These are phyloP conservation scores for Lactuca saligna DNA, from an alignment of 129 eudicot species.

Conservation along the genomic window DNA sequence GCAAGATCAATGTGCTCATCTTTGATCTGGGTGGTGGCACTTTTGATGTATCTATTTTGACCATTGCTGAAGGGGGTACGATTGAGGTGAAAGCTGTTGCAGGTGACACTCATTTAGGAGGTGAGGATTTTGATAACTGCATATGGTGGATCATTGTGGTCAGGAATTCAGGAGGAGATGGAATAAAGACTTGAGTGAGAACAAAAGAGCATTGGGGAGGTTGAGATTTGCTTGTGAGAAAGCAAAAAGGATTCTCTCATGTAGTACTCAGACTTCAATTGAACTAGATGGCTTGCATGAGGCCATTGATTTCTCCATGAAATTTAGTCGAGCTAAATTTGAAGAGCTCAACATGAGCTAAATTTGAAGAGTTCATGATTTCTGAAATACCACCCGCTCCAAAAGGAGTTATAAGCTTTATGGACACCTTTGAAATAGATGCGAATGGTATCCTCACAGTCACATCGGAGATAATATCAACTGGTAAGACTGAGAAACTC, in stretches of 20 bases:
- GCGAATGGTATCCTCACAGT: slow-evolving; percentile 14
- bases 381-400: slow-evolving; percentile 20
- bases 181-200: slow-evolving; percentile 6
- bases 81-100: slow-evolving; percentile 29
- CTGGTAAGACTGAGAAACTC: slow-evolving; percentile 17
- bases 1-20: slow-evolving; percentile 19
- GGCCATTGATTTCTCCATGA: slow-evolving; percentile 16
- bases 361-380: background rate
- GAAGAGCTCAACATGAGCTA: slow-evolving; percentile 16
- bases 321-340: slow-evolving; percentile 19
- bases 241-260: slow-evolving; percentile 23
- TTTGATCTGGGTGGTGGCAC: slow-evolving; percentile 33
- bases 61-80: background rate
- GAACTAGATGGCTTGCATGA: slow-evolving; percentile 23
- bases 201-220: slow-evolving; percentile 24
- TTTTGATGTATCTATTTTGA: slow-evolving; percentile 25
- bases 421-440: slow-evolving; percentile 12
- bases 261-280: slow-evolving; percentile 9
- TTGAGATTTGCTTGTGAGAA: slow-evolving; percentile 23
- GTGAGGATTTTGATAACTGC: slow-evolving; percentile 25
- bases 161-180: slow-evolving; percentile 6
- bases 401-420: background rate
- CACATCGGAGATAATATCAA: slow-evolving; percentile 10
- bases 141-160: slow-evolving; percentile 30
- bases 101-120: slow-evolving; percentile 31